phyloP scores from a whole-genome alignment of 1,284 basidiomycete genomes.

The Phaffia rhodozyma region DNA sequence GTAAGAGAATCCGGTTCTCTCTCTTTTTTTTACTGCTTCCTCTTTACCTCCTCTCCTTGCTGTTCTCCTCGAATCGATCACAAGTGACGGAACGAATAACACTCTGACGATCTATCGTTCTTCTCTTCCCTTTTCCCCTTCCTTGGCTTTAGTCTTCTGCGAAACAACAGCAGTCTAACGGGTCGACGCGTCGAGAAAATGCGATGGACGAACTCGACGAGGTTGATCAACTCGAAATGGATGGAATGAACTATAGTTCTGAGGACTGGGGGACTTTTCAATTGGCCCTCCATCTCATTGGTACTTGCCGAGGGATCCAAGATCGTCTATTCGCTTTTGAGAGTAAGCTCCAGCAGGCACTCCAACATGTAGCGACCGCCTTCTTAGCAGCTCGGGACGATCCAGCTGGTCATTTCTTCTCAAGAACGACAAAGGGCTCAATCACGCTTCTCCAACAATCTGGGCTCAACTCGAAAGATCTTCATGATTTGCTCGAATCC shows the following conservation, averaged over 20 bases:
- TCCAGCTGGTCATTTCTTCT: constrained; percentile 45
- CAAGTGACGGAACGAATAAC: too few species aligned
- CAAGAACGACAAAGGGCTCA: constrained; percentile 55
- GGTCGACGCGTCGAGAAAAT: not conserved
- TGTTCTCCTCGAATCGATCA: not conserved
- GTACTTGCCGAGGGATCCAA: constrained; percentile 55
- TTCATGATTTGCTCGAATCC: constrained; percentile 54
- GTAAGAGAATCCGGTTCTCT: too few species aligned
- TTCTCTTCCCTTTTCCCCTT: too few species aligned
- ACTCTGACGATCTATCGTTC: not conserved
- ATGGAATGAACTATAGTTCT: constrained; percentile 56
- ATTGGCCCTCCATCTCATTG: constrained; percentile 63
- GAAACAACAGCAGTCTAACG: too few species aligned
- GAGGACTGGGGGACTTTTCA: constrained; percentile 82
- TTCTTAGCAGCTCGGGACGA: constrained; percentile 48
- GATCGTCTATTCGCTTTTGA: constrained; percentile 60
- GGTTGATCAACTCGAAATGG: constrained; percentile 19
- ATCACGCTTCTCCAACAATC: constrained; percentile 65
- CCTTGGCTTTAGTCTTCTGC: too few species aligned
- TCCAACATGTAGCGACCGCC: constrained; percentile 48
- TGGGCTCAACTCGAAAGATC: constrained; percentile 61
- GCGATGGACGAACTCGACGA: constrained; percentile 41
- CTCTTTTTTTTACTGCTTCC: too few species aligned
- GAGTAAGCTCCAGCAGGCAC: constrained; percentile 46
- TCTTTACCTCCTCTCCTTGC: not conserved